These are phyloP conservation scores for Diaporthe aspalathi DNA, from an alignment of 2,329 filamentous ascomycete species.

Conservation along the genomic window DNA sequence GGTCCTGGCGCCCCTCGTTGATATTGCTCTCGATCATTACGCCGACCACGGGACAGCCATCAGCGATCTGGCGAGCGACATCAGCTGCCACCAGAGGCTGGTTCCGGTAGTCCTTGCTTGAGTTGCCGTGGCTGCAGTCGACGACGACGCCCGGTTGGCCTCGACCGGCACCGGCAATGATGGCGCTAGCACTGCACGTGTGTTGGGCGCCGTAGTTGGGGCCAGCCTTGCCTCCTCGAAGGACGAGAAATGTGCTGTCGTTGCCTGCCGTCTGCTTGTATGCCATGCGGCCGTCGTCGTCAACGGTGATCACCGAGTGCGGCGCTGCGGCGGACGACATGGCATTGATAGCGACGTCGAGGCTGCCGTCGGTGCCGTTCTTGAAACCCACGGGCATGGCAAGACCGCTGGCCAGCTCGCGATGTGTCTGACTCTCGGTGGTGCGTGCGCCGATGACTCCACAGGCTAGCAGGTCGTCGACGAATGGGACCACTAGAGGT, in stretches of 20 bases:
- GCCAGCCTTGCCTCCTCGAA: constrained; percentile 90
- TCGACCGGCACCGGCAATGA: constrained; percentile 79
- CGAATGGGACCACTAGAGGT: constrained; percentile 96
- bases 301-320: constrained; percentile 97
- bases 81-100: constrained; percentile 90
- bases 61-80: constrained; percentile 86
- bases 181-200: constrained; percentile 84
- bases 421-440: constrained; percentile 95
- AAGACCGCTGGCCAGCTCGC: constrained; percentile 92
- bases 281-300: too few relatives aligned
- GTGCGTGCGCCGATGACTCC: constrained; percentile 96
- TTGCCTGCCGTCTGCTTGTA: constrained; percentile 99
- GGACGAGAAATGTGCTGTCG: constrained; percentile 94
- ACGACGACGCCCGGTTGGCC: too few relatives aligned
- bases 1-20: constrained; percentile 75
- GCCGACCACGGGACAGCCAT: constrained; percentile 93
- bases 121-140: constrained; percentile 98
- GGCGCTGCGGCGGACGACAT: constrained; percentile 88
- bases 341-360: constrained; percentile 93
- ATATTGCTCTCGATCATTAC: constrained; percentile 99
- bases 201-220: constrained; percentile 97
- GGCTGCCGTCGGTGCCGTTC: constrained; percentile 95
- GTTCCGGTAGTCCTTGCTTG: constrained; percentile 94
- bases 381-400: constrained; percentile 99
- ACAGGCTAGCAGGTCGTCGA: constrained; percentile 90